These are phyloP conservation scores for Neohortaea acidophila DNA, from an alignment of 495 filamentous ascomycete species.

Conservation along the genomic window DNA sequence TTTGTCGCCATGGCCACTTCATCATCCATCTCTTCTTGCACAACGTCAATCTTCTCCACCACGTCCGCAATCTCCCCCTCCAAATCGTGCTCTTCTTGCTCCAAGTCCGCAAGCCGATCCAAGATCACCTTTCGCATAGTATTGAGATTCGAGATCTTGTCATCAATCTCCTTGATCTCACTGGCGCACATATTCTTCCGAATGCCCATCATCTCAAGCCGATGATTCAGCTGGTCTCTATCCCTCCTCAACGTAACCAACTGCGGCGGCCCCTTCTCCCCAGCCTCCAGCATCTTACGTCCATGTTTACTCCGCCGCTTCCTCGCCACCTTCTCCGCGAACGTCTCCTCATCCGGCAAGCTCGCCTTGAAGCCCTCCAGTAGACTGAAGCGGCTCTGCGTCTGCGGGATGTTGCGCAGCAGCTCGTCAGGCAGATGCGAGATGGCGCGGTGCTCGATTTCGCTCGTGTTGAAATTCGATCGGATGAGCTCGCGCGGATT, in stretches of 20 bases:
- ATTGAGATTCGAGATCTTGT: conserved; percentile 85
- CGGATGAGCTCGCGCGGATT: conserved; percentile 84
- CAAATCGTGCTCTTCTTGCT: conserved; percentile 78
- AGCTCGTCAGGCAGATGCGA: conserved; percentile 84
- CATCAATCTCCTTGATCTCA: conserved; percentile 93
- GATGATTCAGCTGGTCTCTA: conserved; percentile 56
- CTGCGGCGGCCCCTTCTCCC: conserved; percentile 42
- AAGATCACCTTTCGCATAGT: conserved; percentile 88
- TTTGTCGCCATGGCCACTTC: conserved; percentile 39
- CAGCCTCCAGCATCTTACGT: conserved; percentile 56
- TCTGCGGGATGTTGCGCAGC: conserved; percentile 70
- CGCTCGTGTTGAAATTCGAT: conserved; percentile 73
- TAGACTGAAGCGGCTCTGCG: conserved; percentile 70
- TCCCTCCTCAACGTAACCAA: conserved; percentile 61
- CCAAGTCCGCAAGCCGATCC: conserved; percentile 74
- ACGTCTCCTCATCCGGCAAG: conserved; percentile 52
- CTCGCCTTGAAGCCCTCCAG: conserved; percentile 95
- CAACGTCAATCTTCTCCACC: conserved; percentile 71
- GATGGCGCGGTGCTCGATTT: conserved; percentile 89
- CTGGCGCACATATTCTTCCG: conserved; percentile 95
- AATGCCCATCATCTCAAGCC: conserved; percentile 78
- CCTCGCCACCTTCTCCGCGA: conserved; percentile 28
- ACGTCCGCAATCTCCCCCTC: conserved; percentile 78
- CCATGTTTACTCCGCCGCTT: conserved; percentile 51
- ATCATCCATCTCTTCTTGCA: conserved; percentile 61